Evolutionary conservation across 2,329 filamentous ascomycete species (phyloP), one percentile per base, ranked within the genome.

Genomic region (Exophiala aquamarina): DNA sequence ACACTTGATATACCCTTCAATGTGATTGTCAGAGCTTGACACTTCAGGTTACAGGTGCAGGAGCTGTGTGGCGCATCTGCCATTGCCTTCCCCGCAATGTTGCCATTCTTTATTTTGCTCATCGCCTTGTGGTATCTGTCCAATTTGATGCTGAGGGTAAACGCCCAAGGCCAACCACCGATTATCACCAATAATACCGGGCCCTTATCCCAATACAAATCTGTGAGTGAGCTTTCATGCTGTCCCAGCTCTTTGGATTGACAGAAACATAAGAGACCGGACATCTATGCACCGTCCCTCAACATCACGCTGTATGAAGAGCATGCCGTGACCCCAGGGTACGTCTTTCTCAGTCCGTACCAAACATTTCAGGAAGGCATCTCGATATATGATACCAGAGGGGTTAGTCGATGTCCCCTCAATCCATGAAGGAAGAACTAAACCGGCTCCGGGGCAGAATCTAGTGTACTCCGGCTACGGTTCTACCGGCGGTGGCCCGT

Each of bases 391-490:
- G 74, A 77, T 57, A 75, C 71, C 53, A 62, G 64, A 54, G 74
- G 74, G 53, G 69, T 71, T 63, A 40, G 64, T 44, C 18, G 26
- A 7, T 11, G 18, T 36, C 10, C 17, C 28, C 2, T n/a, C 11
- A 29, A 17, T 26, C 23, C 11, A 11, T 26, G 23, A 6, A 17
- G 8, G 20, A 15, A 31, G 23, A 38, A 18, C 10, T 9, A 17
- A 40, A 21, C 28, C 50, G 49, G 41, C 49, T 31, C 11, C 19
- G 6, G 29, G 6, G 3, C 50, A 71, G 66, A 68, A 77, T 49
- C 63, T 78, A 52, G 67, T 78, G 26, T 78, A 72, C 71, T 74
- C 70, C 31, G 73, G 74, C 18, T 76, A 70, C 60, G 73, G 72
- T 31, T 63, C 63, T 32, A 69, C 70, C 5, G 74, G 74, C 10